Evolutionary conservation across 2,329 filamentous ascomycete species (phyloP).

Genomic region (Colletotrichum costaricense): DNA sequence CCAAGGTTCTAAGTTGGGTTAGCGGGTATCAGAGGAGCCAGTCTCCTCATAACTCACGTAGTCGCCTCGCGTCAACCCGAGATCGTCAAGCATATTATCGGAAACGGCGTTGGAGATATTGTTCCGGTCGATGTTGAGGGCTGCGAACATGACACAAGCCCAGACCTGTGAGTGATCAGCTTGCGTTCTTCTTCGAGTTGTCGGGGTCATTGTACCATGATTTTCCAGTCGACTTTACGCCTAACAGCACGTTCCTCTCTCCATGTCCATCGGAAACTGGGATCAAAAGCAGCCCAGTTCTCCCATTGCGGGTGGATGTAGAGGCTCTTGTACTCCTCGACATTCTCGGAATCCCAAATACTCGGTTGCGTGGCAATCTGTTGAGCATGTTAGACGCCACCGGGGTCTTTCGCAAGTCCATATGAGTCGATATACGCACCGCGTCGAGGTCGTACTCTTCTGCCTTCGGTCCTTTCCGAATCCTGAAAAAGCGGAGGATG

Average conservation of each 20-base stretch:
- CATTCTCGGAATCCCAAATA: slow-evolving; percentile 49
- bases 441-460: slow-evolving; percentile 44
- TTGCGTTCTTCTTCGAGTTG: slow-evolving; percentile 42
- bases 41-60: slow-evolving; percentile 40
- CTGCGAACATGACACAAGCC: slow-evolving; percentile 47
- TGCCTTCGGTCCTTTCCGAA: slow-evolving; percentile 44
- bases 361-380: slow-evolving; percentile 50
- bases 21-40: not conserved
- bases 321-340: slow-evolving; percentile 47
- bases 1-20: slow-evolving; percentile 57
- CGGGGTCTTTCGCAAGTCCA: not conserved
- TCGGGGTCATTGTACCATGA: slow-evolving; percentile 42
- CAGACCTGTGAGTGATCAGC: slow-evolving; percentile 5
- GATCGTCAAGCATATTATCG: slow-evolving; percentile 52
- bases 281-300: slow-evolving; percentile 47
- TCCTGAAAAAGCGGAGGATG: slow-evolving; percentile 45
- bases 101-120: slow-evolving; percentile 41
- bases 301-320: slow-evolving; percentile 51
- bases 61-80: slow-evolving; percentile 45
- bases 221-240: slow-evolving; percentile 46
- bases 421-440: slow-evolving; percentile 30
- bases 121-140: slow-evolving; percentile 40
- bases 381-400: slow-evolving; percentile 28
- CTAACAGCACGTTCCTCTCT: slow-evolving; percentile 44
- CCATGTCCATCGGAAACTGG: slow-evolving; percentile 47